Conservation (phyloP, 1,139 yeast genomes). For the Nakaseomyces bracarensis region DNA sequence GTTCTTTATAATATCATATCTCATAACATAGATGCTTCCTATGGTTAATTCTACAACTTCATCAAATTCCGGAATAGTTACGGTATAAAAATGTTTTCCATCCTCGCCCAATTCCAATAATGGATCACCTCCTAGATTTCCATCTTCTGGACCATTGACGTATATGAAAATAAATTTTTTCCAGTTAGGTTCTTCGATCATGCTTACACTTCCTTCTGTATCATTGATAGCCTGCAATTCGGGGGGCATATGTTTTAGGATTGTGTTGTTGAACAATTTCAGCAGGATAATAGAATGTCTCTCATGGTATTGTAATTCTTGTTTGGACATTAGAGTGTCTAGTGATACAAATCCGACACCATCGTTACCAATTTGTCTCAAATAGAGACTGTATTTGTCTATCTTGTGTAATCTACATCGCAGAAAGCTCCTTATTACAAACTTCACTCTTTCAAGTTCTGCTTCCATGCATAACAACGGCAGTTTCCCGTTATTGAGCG, state of each 20-base stretch:
- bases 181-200: conserved; percentile 74
- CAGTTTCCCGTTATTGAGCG: conserved; percentile 53
- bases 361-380: conserved; percentile 31
- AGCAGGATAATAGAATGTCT: conserved; percentile 57
- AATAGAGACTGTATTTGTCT: conserved; percentile 56
- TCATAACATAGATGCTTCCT: conserved; percentile 69
- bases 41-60: conserved; percentile 57
- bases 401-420: conserved; percentile 69
- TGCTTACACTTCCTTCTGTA: conserved; percentile 61
- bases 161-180: conserved; percentile 68
- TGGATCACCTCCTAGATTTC: conserved; percentile 32
- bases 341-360: conserved; percentile 13
- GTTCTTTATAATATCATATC: conserved; percentile 42
- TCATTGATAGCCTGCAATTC: conserved; percentile 69
- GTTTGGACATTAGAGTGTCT: conserved; percentile 39
- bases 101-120: conserved; percentile 21
- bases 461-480: conserved; percentile 80
- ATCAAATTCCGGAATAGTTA: conserved; percentile 28
- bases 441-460: conserved; percentile 81
- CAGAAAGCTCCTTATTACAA: conserved; percentile 66
- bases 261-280: conserved; percentile 58
- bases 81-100: conserved; percentile 26
- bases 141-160: conserved; percentile 34
- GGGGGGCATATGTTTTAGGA: conserved; percentile 60
- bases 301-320: conserved; percentile 58